Percentiles rank a stretch among this genome's conserved stretches.
These are phyloP conservation scores for Stephanodiscus minutulus DNA, from an alignment of 108 stramenopile species.

Conservation along the genomic window DNA sequence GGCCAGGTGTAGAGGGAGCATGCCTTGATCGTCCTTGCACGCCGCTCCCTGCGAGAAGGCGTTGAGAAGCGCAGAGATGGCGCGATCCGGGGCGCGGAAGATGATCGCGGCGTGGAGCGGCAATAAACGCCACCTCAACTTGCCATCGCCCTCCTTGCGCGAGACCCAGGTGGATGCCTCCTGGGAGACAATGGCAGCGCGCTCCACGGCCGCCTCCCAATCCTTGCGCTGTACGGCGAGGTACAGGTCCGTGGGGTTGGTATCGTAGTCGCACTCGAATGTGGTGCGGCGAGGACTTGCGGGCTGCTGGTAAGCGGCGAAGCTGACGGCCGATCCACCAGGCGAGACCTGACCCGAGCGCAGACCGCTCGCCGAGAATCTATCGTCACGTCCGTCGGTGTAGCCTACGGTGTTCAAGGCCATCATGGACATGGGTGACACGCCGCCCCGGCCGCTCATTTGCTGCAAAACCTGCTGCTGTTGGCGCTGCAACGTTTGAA, in stretches of 20 bases:
- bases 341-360: constrained; percentile 1
- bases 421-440: constrained; percentile 12
- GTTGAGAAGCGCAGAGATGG: constrained; percentile 61
- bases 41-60: constrained; percentile 71
- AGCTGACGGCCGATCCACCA: neutral
- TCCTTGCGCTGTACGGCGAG: constrained; percentile 72
- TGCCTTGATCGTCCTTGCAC: constrained; percentile 85
- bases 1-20: constrained; percentile 85
- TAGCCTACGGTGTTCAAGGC: neutral
- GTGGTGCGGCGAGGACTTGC: constrained; percentile 9
- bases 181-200: constrained; percentile 42
- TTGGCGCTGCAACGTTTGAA: constrained; percentile 50
- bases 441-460: constrained; percentile 16
- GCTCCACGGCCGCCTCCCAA: constrained; percentile 62
- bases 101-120: constrained; percentile 89
- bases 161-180: constrained; percentile 76
- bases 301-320: constrained; percentile 6
- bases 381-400: constrained; percentile 10
- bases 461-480: constrained; percentile 40
- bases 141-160: constrained; percentile 76
- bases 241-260: constrained; percentile 78
- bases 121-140: constrained; percentile 80
- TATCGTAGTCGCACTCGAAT: constrained; percentile 77
- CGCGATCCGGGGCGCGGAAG: constrained; percentile 78
- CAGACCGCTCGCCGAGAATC: constrained; percentile 8